These are phyloP conservation scores for Hymenotorrendiella dingleyae DNA, from an alignment of 2,329 filamentous ascomycete species.

Conservation along the genomic window DNA sequence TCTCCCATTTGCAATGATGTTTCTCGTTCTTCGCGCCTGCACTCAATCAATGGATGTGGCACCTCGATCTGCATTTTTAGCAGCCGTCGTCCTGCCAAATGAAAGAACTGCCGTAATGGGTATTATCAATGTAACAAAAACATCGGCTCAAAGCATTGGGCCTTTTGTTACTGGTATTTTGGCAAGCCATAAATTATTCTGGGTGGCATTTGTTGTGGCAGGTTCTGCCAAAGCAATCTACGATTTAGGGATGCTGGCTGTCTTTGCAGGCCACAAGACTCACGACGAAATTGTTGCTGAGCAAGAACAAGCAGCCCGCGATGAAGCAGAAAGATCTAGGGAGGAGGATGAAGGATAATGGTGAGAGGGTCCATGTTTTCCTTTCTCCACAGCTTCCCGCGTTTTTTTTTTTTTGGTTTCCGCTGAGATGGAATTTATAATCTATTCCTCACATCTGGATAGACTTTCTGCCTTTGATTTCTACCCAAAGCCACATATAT, in stretches of 20 bases:
- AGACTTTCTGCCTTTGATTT: no score
- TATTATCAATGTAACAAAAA: slow-evolving; percentile 63
- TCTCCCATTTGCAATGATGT: slow-evolving; percentile 47
- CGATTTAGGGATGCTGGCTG: slow-evolving; percentile 50
- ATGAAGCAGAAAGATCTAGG: slow-evolving; percentile 18
- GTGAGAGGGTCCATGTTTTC: no score
- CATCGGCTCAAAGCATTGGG: slow-evolving; percentile 54
- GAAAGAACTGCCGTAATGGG: slow-evolving; percentile 71
- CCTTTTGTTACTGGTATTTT: slow-evolving; percentile 60
- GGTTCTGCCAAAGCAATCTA: slow-evolving; percentile 57
- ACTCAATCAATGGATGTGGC: slow-evolving; percentile 65
- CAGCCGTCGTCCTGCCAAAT: slow-evolving; percentile 54
- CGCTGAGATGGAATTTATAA: no score
- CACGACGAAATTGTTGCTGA: slow-evolving; percentile 24
- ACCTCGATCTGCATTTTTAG: slow-evolving; percentile 63
- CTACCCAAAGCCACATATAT: no score
- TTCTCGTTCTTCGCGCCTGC: slow-evolving; percentile 57
- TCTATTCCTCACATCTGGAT: no score
- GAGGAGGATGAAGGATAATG: no score
- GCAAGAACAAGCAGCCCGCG: slow-evolving; percentile 13
- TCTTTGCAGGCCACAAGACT: slow-evolving; percentile 36
- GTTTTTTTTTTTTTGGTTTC: no score
- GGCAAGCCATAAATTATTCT: slow-evolving; percentile 49
- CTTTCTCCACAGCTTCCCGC: no score
- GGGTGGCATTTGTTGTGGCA: slow-evolving; percentile 57